phyloP scores from a whole-genome alignment of 163 green algal genomes.

The Scenedesmus sp. region DNA sequence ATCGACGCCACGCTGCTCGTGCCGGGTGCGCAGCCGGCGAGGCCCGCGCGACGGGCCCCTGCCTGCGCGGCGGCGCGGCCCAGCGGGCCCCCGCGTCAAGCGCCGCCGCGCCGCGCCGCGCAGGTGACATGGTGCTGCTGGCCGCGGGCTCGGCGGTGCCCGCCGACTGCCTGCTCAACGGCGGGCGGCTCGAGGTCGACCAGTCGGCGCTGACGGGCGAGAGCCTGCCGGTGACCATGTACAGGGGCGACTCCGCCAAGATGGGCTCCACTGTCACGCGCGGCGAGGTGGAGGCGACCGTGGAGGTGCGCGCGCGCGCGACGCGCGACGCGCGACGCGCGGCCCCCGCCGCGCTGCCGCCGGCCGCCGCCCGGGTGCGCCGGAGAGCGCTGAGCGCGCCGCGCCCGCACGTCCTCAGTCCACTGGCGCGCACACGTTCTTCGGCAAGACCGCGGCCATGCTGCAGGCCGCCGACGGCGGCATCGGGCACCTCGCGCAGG shows the following conservation, averaged over 20 bases:
- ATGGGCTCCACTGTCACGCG: conserved; percentile 82
- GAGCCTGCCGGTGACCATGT: conserved; percentile 60
- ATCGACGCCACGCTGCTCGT: conserved; percentile 77
- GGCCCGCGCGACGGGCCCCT: no score
- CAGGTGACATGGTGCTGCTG: conserved; percentile 76
- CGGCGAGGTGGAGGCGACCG: conserved; percentile 79
- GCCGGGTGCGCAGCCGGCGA: no score
- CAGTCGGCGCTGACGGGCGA: conserved; percentile 72
- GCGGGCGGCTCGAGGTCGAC: conserved; percentile 58
- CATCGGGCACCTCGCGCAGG: conserved; percentile 73
- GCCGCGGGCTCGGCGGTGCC: conserved; percentile 73
- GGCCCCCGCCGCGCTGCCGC: no score
- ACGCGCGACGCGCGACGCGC: neutral
- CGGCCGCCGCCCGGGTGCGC: no score
- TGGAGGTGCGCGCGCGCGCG: conserved; percentile 55
- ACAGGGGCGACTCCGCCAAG: conserved; percentile 60
- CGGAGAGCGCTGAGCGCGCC: no score
- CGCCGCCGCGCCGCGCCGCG: no score
- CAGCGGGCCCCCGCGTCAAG: no score
- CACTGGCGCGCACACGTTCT: conserved; percentile 90
- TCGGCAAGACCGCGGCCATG: conserved; percentile 88
- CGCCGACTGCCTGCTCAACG: conserved; percentile 75
- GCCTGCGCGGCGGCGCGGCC: no score
- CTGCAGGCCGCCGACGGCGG: conserved; percentile 72
- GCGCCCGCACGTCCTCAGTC: no score